These are phyloP conservation scores for Plasmodium vinckei DNA, from an alignment of 169 alveolate species.

Conservation along the genomic window DNA sequence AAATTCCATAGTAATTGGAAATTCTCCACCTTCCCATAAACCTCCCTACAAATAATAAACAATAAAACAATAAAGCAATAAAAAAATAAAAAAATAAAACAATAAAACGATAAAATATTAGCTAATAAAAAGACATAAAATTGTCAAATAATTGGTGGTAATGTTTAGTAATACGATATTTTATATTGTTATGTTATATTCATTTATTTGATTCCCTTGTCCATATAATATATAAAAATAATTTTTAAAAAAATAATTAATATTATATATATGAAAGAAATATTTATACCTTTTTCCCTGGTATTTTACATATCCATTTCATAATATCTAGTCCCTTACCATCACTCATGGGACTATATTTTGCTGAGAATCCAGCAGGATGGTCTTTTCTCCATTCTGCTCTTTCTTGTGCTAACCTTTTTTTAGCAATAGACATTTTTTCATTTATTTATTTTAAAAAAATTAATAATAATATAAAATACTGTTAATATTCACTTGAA, in stretches of 20 bases:
- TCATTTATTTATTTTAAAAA: too few species aligned
- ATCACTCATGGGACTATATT: constrained; percentile 93
- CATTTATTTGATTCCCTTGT: neutral
- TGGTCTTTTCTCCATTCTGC: constrained; percentile 98
- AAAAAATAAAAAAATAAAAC: neutral
- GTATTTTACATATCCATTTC: constrained; percentile 98
- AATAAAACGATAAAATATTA: too few species aligned
- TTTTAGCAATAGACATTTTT: constrained; percentile 89
- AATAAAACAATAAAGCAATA: neutral
- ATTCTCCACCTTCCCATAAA: constrained; percentile 98
- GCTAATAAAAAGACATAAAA: too few species aligned
- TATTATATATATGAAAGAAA: neutral
- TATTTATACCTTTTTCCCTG: constrained; percentile 93
- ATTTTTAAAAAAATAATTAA: neutral
- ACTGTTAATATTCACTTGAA: too few species aligned
- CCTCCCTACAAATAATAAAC: constrained; percentile 80
- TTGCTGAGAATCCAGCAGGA: constrained; percentile 98
- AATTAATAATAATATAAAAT: too few species aligned
- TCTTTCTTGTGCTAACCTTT: constrained; percentile 93
- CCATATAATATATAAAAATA: neutral
- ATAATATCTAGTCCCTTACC: constrained; percentile 93
- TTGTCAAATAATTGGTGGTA: too few species aligned
- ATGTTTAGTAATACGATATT: constrained; percentile 1
- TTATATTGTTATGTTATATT: neutral
- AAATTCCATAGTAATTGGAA: constrained; percentile 97